Evolutionary conservation across 164 flowering plant genomes (phyloP), one percentile per base, ranked within the genome.

Genomic region (Liriodendron chinense): DNA sequence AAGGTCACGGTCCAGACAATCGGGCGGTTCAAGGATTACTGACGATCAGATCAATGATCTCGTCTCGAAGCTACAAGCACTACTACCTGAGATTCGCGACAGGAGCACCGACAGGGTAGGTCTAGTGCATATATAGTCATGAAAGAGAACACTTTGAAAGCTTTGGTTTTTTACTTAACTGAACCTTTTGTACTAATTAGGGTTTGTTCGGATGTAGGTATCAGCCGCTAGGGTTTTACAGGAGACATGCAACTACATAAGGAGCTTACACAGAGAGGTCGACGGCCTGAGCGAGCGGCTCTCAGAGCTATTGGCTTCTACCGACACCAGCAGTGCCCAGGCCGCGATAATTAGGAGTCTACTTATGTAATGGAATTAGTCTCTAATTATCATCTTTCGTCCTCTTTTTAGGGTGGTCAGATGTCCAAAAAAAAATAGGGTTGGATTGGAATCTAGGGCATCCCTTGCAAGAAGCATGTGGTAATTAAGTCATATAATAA

Each of bases 181-280:
- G 47, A 25, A 7, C 12, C 16, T 23, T 66, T 66, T 13, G 43
- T 10, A 53, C 69, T 26, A 13, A 66, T 23, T 10, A 23, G 14
- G 24, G 43, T 66, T 61, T 18, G 34, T 5, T 71, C 5, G 49
- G 65, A 10, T 72, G 62, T 57, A 92, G 97, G 93, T 84, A 72
- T 83, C 93, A 21, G 88, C 92, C 9, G 80, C 88, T 0, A 89
- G 80, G 80, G 91, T 92, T 0, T 74, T 91, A 70, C 90, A 89
- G 59, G 97, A 92, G 84, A 88, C 94, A 13, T 92, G 94, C 84
- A 88, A 88, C 79, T 88, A 90, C 84, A 88, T 92, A 22, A 86
- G 85, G 74, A 85, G 75, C 82, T 80, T 92, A 66, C 93, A 89
- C 78, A 78, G 80, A 68, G 93, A 92, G 70, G 91, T 89, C 23